Conservation (phyloP, 2,329 filamentous ascomycete genomes). For the Grosmannia clavigera region DNA sequence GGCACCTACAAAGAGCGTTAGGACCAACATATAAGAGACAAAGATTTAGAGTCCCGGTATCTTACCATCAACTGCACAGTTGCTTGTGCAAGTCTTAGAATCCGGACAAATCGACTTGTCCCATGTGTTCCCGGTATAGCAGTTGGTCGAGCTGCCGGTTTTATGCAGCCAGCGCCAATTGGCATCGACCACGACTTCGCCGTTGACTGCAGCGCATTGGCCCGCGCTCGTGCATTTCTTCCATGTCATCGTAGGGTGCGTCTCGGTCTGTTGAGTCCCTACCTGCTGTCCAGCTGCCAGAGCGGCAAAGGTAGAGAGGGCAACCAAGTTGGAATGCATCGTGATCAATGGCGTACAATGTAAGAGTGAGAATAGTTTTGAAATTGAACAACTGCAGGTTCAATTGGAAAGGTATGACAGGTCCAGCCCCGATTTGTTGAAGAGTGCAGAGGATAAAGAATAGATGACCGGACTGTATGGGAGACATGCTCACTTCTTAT, state of each 20-base stretch:
- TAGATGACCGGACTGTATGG: not conserved
- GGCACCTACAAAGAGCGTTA: constrained; percentile 18
- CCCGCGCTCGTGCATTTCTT: constrained; percentile 34
- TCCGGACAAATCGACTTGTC: constrained; percentile 34
- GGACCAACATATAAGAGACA: not conserved
- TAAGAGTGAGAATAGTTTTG: constrained; percentile 15
- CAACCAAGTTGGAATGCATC: constrained; percentile 15
- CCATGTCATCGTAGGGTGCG: constrained; percentile 39
- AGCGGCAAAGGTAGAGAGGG: constrained; percentile 30
- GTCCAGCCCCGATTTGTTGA: not conserved
- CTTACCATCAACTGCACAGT: constrained; percentile 41
- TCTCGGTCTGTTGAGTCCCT: constrained; percentile 31
- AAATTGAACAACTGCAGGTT: constrained; percentile 18
- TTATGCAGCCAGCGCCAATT: constrained; percentile 48
- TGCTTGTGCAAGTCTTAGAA: constrained; percentile 35
- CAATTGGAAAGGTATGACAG: constrained; percentile 1
- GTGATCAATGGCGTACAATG: constrained; percentile 1
- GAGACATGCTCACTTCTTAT: not conserved
- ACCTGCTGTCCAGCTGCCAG: constrained; percentile 33
- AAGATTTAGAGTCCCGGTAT: no score
- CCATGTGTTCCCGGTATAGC: constrained; percentile 36
- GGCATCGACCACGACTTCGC: constrained; percentile 38
- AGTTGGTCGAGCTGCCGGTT: constrained; percentile 32
- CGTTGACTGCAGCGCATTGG: constrained; percentile 33
- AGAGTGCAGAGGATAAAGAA: constrained; percentile 1